Percentiles rank a stretch among this genome's conserved stretches.
These are phyloP conservation scores for Paratinospora sagittata DNA, from an alignment of 164 flowering plant genomes.

Conservation along the genomic window DNA sequence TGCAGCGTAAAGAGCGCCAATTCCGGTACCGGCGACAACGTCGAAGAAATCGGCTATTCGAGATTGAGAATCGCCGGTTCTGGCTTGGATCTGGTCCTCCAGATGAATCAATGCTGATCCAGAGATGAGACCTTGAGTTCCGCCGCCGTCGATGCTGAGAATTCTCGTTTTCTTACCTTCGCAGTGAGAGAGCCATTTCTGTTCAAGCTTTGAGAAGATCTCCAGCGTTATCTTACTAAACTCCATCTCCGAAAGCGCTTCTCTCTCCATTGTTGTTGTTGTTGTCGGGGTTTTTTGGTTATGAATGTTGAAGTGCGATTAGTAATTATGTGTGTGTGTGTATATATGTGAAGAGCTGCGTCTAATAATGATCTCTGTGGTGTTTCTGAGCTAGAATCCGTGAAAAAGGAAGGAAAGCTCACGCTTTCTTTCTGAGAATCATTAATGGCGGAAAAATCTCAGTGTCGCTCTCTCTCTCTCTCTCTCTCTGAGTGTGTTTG, in stretches of 20 bases:
- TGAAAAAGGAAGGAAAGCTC: slow-evolving; percentile 7
- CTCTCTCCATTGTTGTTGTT: background rate
- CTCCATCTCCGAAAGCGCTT: slow-evolving; percentile 18
- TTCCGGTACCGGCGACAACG: slow-evolving; percentile 43
- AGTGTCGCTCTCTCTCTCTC: slow-evolving; percentile 1
- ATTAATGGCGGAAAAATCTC: slow-evolving; percentile 17
- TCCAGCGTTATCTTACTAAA: slow-evolving; percentile 28
- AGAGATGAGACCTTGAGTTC: slow-evolving; percentile 27
- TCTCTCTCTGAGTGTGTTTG: too few relatives aligned
- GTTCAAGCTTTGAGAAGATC: slow-evolving; percentile 37
- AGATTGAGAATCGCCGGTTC: slow-evolving; percentile 31
- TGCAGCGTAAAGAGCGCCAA: slow-evolving; percentile 42
- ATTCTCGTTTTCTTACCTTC: slow-evolving; percentile 28
- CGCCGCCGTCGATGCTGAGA: slow-evolving; percentile 44
- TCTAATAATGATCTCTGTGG: too few relatives aligned
- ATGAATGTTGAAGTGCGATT: too few relatives aligned
- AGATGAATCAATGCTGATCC: slow-evolving; percentile 34
- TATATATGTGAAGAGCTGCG: too few relatives aligned
- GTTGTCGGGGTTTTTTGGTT: too few relatives aligned
- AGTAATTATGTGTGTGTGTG: too few relatives aligned
- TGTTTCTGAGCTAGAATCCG: slow-evolving; percentile 2
- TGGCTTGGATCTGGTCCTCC: slow-evolving; percentile 30
- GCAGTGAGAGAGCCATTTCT: slow-evolving; percentile 33
- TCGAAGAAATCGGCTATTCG: slow-evolving; percentile 48
- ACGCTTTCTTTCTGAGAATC: slow-evolving; percentile 15